Evolutionary conservation across 73 alveolate species (phyloP), one percentile per base, ranked within the genome.

Genomic region (Tetrahymena borealis): DNA sequence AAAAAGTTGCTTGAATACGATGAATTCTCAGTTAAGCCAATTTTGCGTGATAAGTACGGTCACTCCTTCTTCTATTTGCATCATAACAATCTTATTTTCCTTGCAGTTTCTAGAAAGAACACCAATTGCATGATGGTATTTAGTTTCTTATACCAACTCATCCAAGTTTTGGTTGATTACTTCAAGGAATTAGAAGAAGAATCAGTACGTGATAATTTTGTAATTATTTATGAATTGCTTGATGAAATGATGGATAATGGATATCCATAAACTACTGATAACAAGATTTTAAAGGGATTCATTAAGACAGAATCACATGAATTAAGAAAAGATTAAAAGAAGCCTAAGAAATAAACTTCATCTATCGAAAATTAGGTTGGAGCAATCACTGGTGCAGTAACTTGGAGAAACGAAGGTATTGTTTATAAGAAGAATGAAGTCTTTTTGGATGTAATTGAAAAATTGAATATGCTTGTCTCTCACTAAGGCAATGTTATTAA

Each of bases 211-310:
- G 99, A 99, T 94, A 99, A 99, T 98, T 99, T 99, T 94, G 99
- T 98, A 78, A 97, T 99, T 94, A 98, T 99, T 60, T 99, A 99
- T 91, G 99, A 99, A 96, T 96, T 99, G 41, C 96, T 99, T 38
- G 99, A 99, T 93, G 99, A 99, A 93, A 98, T 99, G 98, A 94
- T 98, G 97, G 99, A 99, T 96, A 99, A 98, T 94, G 99, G 99
- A 31, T 99, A 99, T 95, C 99, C 99, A 5, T 98, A 99, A 95
- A 97, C 99, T 33, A 98, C 99, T 0, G 99, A 98, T 95, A 95
- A 96, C 38, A 96, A 95, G 94, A 91, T 91, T 33, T 40, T 90
- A 43, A 96, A 98, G 90, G 99, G 98, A 96, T 99, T 93, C 93
- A 99, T 99, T 39, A 99, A 98, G 95, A 98, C 99, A 36, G 99